Evolutionary conservation across 805 yeast genomes (phyloP), one percentile per base, ranked within the genome.

Genomic region (Yarrowia sp.): DNA sequence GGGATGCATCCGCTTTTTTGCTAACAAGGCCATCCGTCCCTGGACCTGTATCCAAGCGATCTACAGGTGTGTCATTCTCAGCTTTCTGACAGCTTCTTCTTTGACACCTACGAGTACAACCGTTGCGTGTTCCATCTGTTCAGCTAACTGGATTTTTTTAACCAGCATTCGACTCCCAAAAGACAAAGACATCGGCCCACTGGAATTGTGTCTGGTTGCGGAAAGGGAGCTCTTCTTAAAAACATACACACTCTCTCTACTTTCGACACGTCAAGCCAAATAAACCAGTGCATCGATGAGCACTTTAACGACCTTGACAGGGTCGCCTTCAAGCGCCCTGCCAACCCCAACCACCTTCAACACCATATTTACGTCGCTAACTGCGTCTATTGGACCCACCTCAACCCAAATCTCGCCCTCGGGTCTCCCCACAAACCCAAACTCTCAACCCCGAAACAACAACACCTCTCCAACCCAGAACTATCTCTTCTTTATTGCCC

Each of bases 401-500:
- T 11, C 61, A 39, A 39, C 61, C 9, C 61, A 55, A 55, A 55
- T 28, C 41, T 17, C 18, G 17, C 32, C 47, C n/a, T 32, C 51
- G n/a, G 33, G 9, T 6, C 13, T 45, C 36, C 57, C 57, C 32
- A 50, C 57, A 50, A 50, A 50, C 57, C 57, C 57, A 51, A 51
- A 51, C 58, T 36, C 58, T 51, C 32, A 13, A 18, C 43, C 28
- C 28, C 28, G 28, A 22, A 51, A 10, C 55, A 36, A 15, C 51
- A 50, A 50, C 42, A 50, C 41, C 31, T 55, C 61, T 6, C 18
- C 61, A 6, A 35, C 61, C 0, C 61, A 39, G 15, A 55, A 55
- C 38, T 61, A 61, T 28, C 57, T 61, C 18, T 76, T 75, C 68
- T 75, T 76, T 64, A 73, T 75, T 44, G 78, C 78, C 15, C 70